Percentiles rank a stretch among this genome's conserved stretches.
These are phyloP conservation scores for Lepidopterella palustris DNA, from an alignment of 495 filamentous ascomycete genomes.

Conservation along the genomic window DNA sequence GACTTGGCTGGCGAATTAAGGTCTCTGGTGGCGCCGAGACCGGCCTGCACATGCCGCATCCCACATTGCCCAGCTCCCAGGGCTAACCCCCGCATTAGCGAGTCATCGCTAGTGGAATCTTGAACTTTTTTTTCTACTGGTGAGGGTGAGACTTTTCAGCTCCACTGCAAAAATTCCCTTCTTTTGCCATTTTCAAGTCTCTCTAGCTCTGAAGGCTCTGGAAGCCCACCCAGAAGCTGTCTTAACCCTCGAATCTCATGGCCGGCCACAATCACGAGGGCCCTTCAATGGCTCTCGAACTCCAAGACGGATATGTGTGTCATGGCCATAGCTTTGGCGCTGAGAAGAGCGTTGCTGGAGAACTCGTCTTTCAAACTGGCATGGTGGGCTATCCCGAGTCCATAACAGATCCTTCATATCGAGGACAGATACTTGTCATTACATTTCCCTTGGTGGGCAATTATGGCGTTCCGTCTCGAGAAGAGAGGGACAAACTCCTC, in stretches of 20 bases:
- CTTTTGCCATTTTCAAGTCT: slow-evolving; percentile 13
- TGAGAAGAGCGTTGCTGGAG: slow-evolving; percentile 82
- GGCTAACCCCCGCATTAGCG: background rate
- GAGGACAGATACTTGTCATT: slow-evolving; percentile 83
- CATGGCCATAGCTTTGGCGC: slow-evolving; percentile 94
- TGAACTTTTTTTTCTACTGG: background rate
- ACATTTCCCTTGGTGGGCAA: slow-evolving; percentile 89
- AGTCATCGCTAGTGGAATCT: background rate
- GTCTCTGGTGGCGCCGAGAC: too few species aligned
- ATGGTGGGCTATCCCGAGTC: slow-evolving; percentile 99
- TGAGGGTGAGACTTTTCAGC: background rate
- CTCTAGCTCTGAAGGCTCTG: slow-evolving; percentile 6
- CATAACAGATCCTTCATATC: slow-evolving; percentile 87
- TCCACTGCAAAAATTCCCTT: background rate
- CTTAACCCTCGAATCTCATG: slow-evolving; percentile 13
- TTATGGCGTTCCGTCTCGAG: slow-evolving; percentile 84
- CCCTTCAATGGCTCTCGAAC: slow-evolving; percentile 63
- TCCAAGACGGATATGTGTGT: slow-evolving; percentile 82
- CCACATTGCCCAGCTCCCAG: background rate
- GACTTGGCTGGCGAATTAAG: too few species aligned
- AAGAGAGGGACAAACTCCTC: slow-evolving; percentile 72
- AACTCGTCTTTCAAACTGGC: slow-evolving; percentile 98
- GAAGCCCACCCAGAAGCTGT: slow-evolving; percentile 10
- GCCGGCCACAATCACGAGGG: slow-evolving; percentile 7
- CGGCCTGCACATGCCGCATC: too few species aligned